Base-by-base conservation (phyloP, 2,329 filamentous ascomycete genomes). In the Ophiostoma novo-ulmi region DNA sequence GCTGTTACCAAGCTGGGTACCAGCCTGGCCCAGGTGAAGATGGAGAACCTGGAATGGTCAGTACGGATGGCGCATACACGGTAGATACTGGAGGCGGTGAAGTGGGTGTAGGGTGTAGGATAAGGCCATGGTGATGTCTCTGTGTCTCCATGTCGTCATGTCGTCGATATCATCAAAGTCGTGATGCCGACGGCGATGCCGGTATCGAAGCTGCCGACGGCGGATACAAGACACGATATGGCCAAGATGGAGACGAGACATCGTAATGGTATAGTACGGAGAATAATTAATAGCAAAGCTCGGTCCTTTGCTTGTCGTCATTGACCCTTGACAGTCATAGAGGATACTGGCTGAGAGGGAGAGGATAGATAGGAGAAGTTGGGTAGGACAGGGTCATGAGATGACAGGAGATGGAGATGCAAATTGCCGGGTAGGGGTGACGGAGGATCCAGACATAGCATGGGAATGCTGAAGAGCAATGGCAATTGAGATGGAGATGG, bases 1-100 rank as follows among this genome's bases (percentile, higher is more conserved):
- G 79, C 87, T 89, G 84, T 90, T 90, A 78, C 89, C 89, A 74
- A 91, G 87, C 86, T 91, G 89, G 78, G 85, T 87, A 82, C 89
- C 89, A 82, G 89, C 89, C 84, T 91, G 86, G 80, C 86, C 86
- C 77, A 88, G 80, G 79, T 88, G 86, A 78, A 88, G 81, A 81
- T 88, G 86, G 81, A 88, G 83, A 80, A 88, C 84, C 86, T 88
- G 39, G 38, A 36, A 10, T 39, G 10, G 26, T 26, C 67, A 58
- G 13, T 38, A 31, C 58, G 5, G 31, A 31, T 31, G 31, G 26
- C 7, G 26, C n/a, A 58, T n/a, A 8, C 7, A 31, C 31, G 31
- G 2, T 4, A 26, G 5, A 64, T 41, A n/a, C 31, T 4, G 31
- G 31, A 31, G 7, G 36, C 66, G 31, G 41, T 70, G 36, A 22